Base-by-base conservation (phyloP, 345 rosid species). In the Salix udensis region DNA sequence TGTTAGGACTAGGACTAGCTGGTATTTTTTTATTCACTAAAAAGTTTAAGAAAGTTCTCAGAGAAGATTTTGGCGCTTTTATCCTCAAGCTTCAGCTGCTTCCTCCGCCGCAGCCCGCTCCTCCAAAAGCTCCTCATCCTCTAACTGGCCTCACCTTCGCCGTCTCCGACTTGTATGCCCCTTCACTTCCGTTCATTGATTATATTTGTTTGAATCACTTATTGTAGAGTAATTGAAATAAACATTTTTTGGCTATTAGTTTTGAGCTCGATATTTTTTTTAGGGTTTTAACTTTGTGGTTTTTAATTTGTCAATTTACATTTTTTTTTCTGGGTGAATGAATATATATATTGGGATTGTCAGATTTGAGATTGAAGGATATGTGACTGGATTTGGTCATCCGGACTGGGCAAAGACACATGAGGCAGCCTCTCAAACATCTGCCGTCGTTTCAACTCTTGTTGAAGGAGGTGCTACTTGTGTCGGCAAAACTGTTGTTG, bases 101-200 rank as follows among this genome's bases (percentile, higher is more conserved):
- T 52, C 99, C 99, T 71, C 99, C 99, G 30, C 99, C 99, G 24
- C 99, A 82, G 75, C 99, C 98, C 30, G 89, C 97, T 74, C 99
- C 99, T 77, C 99, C 97, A 70, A 96, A 93, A 77, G 99, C 99
- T 46, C 97, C 94, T 36, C 99, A 96, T 67, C 98, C 98, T 34
- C 97, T 96, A 83, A 89, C 97, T 40, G 90, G 83, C 46, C 95
- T 96, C 84, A 73, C 88, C 18, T 93, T 96, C 78, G 92, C 98
- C 58, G 89, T 91, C 48, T 93, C 98, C 76, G 99, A 96, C 83
- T 30, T 92, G 98, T 96, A 85, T 65, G 85, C 61, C 36, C 28
- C 13, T 26, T 18, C 61, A 68, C 18, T 19, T 5, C 14, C 15
- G 1, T 65, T 28, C 14, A 10, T 40, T 2, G 42, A 0, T 66